Base-by-base conservation (phyloP, 805 yeast genomes). In the Sugiyamaella chiloensis region DNA sequence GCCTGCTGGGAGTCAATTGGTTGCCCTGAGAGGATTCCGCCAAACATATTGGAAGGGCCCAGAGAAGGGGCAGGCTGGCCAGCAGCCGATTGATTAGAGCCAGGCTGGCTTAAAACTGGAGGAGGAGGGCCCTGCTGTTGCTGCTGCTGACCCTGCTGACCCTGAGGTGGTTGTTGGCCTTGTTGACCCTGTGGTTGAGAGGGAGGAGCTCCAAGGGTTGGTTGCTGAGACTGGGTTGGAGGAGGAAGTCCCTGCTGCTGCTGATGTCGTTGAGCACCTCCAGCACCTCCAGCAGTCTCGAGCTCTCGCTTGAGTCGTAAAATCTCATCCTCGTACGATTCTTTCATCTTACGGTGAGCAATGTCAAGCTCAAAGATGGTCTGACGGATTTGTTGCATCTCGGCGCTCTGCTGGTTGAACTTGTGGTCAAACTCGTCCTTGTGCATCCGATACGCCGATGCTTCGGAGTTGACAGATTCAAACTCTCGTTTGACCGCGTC, bases 401-500 rank as follows among this genome's bases (percentile, higher is more conserved):
- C 99, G 45, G 83, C 85, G 48, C 88, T 83, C 68, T 91, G 97
- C 69, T 90, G 97, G 63, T 79, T 83, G 64, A 88, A 83, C 65
- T 90, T 90, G 58, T 84, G 73, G 67, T 91, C 98, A 59, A 81
- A 87, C 64, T 90, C 96, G 65, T 89, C 95, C 71, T 89, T 91
- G 66, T 89, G 96, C 66, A 87, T 80, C 60, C 91, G 80, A 68
- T 82, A 87, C 54, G 80, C 78, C 44, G 89, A 78, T 12, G 96
- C 96, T 68, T 91, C 97, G 61, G 80, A 81, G 53, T 86, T 77
- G 43, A 90, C 85, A 55, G 78, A 79, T 59, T 87, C 91, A 58
- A 90, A 90, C 72, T 91, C 99, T 63, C 83, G 87, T 68, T 88
- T 87, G 63, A 91, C 83, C 35, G 95, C 96, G 42, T 91, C 97